phyloP scores from a whole-genome alignment of 805 yeast species.

The Candida easanensis region DNA sequence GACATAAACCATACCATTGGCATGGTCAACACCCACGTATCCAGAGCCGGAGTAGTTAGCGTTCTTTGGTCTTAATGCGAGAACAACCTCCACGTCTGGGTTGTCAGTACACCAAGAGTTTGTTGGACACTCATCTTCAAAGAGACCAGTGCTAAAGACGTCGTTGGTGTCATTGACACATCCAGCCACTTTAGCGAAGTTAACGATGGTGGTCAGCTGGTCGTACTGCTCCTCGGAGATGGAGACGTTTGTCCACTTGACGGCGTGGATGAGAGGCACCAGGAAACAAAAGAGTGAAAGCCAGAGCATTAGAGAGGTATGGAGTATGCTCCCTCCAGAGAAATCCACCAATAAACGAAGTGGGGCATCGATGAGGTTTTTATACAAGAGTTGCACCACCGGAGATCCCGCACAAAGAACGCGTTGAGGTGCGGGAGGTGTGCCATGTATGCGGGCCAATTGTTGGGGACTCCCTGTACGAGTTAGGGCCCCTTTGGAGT shows the following conservation, averaged over 20 bases:
- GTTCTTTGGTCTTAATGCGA: conserved; percentile 15
- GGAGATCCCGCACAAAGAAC: too few relatives aligned
- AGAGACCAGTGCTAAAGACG: conserved; percentile 10
- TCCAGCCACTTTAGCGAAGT: conserved; percentile 20
- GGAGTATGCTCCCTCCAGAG: too few relatives aligned
- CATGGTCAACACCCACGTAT: conserved; percentile 49
- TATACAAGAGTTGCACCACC: too few relatives aligned
- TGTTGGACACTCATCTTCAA: conserved; percentile 17
- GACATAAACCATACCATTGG: conserved; percentile 41
- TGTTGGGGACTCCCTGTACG: too few relatives aligned
- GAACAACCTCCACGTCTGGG: conserved; percentile 12
- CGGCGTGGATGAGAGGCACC: conserved; percentile 1
- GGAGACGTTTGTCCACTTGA: conserved; percentile 13
- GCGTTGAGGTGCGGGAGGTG: too few relatives aligned
- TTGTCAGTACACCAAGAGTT: conserved; percentile 19
- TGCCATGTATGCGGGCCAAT: too few relatives aligned
- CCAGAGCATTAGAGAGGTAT: not conserved
- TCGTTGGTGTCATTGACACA: conserved; percentile 15
- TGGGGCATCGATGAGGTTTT: too few relatives aligned
- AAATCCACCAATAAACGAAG: too few relatives aligned
- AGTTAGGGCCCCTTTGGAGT: too few relatives aligned
- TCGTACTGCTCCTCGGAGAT: conserved; percentile 16
- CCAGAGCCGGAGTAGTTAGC: conserved; percentile 52
- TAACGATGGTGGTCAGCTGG: conserved; percentile 14
- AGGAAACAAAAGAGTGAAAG: not conserved